Percentiles rank a stretch among this genome's conserved stretches.
phyloP scores from a whole-genome alignment of 2,329 filamentous ascomycete genomes.

The Sarocladium strictum region DNA sequence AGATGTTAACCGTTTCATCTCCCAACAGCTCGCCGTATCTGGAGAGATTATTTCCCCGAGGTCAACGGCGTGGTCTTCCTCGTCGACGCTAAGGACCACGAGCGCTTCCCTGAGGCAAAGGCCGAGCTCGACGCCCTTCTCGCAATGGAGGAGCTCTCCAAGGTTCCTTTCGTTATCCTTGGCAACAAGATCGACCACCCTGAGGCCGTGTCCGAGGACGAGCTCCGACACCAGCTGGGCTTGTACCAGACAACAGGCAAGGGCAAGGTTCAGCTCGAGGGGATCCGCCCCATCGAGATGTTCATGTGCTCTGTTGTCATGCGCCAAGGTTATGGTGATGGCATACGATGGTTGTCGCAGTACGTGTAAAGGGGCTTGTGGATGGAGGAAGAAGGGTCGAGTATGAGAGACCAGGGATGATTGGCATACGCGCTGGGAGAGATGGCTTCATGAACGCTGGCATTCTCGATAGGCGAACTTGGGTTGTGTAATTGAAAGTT shows the following conservation, averaged over 20 bases:
- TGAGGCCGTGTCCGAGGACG: constrained; percentile 90
- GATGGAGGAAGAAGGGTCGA: constrained; percentile 10
- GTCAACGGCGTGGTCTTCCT: constrained; percentile 96
- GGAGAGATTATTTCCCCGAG: constrained; percentile 97
- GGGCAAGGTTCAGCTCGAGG: constrained; percentile 87
- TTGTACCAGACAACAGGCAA: constrained; percentile 96
- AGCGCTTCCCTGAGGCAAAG: constrained; percentile 91
- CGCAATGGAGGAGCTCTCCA: constrained; percentile 92
- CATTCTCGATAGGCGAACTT: constrained; percentile 29
- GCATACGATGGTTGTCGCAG: constrained; percentile 86
- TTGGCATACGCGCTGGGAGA: constrained; percentile 16
- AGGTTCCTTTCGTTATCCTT: constrained; percentile 92
- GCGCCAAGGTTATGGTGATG: constrained; percentile 92
- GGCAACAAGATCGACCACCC: constrained; percentile 99
- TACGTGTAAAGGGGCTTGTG: constrained; percentile 59
- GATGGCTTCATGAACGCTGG: constrained; percentile 22
- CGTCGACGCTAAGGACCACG: constrained; percentile 94
- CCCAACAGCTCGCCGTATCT: constrained; percentile 71
- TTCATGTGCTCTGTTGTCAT: constrained; percentile 99
- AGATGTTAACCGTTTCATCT: background rate
- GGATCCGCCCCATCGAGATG: constrained; percentile 90
- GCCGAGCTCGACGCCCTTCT: constrained; percentile 93
- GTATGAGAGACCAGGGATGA: constrained; percentile 13
- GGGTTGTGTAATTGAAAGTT: constrained; percentile 24
- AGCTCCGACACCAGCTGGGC: constrained; percentile 85